phyloP scores from a whole-genome alignment of 768 basidiomycete genomes.

The Russula earlei region DNA sequence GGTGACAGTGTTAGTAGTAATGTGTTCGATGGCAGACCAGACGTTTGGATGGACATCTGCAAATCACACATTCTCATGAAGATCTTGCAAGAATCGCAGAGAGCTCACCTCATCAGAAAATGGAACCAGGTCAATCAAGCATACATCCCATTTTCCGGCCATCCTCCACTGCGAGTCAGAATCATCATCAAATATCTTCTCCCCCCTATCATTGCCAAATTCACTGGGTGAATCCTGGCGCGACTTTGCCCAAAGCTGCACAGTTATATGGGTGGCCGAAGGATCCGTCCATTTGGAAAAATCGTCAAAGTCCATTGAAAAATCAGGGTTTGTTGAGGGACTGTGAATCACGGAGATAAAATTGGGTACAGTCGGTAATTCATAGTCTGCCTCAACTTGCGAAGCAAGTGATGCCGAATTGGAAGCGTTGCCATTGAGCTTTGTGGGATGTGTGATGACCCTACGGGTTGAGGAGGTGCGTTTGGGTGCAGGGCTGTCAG shows the following conservation, averaged over 20 bases:
- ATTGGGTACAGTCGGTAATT: constrained; percentile 36
- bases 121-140: constrained; percentile 46
- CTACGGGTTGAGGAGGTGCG: not conserved
- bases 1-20: constrained; percentile 59
- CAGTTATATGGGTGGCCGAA: constrained; percentile 40
- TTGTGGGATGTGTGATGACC: not conserved
- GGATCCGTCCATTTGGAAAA: constrained; percentile 47
- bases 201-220: constrained; percentile 9
- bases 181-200: constrained; percentile 9
- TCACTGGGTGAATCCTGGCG: constrained; percentile 12
- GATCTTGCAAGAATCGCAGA: constrained; percentile 11
- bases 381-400: not conserved
- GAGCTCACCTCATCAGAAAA: constrained; percentile 52
- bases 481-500: not conserved
- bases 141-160: constrained; percentile 59
- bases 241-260: constrained; percentile 49
- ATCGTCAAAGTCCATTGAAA: constrained; percentile 49
- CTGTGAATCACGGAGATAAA: constrained; percentile 73
- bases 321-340: constrained; percentile 79
- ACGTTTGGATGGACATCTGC: constrained; percentile 33
- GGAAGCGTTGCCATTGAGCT: not conserved
- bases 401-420: constrained; percentile 6
- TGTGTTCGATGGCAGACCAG: constrained; percentile 60
- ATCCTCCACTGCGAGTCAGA: constrained; percentile 45
- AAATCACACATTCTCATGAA: not conserved